Evolutionary conservation across 164 flowering plant species (phyloP).

Genomic region (Stephania japonica): DNA sequence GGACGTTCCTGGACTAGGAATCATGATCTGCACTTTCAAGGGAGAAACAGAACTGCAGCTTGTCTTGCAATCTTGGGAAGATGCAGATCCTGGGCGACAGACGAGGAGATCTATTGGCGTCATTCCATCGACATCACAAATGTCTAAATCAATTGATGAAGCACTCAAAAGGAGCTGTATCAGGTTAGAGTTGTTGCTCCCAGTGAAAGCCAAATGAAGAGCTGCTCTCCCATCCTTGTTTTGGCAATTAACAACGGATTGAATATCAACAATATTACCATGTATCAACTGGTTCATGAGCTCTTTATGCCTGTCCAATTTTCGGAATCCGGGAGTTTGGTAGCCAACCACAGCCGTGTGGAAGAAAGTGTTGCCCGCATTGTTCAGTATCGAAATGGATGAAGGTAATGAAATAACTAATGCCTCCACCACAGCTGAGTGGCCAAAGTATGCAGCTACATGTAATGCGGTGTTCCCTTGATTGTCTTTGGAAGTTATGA

Average conservation of each 20-base stretch:
- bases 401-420: constrained; percentile 47
- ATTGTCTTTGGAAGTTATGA: constrained; percentile 44
- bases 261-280: constrained; percentile 36
- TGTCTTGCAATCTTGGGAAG: constrained; percentile 33
- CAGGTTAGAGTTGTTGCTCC: constrained; percentile 49
- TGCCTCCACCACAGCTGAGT: constrained; percentile 47
- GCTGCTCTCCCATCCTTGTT: constrained; percentile 82
- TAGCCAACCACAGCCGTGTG: constrained; percentile 88
- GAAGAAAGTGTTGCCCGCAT: constrained; percentile 72
- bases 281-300: constrained; percentile 51
- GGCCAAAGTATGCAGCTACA: constrained; percentile 77
- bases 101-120: constrained; percentile 79
- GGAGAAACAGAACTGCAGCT: constrained; percentile 45
- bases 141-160: constrained; percentile 49
- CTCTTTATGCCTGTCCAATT: constrained; percentile 66
- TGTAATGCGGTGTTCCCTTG: constrained; percentile 79
- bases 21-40: constrained; percentile 50
- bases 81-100: constrained; percentile 51
- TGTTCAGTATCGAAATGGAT: constrained; percentile 34
- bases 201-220: constrained; percentile 75
- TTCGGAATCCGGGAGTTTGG: constrained; percentile 60
- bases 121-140: constrained; percentile 55
- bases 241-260: constrained; percentile 50
- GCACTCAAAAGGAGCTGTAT: constrained; percentile 72
- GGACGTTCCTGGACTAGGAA: constrained; percentile 80